phyloP scores from a whole-genome alignment of 768 basidiomycete genomes.

The Polyporus arcularius region DNA sequence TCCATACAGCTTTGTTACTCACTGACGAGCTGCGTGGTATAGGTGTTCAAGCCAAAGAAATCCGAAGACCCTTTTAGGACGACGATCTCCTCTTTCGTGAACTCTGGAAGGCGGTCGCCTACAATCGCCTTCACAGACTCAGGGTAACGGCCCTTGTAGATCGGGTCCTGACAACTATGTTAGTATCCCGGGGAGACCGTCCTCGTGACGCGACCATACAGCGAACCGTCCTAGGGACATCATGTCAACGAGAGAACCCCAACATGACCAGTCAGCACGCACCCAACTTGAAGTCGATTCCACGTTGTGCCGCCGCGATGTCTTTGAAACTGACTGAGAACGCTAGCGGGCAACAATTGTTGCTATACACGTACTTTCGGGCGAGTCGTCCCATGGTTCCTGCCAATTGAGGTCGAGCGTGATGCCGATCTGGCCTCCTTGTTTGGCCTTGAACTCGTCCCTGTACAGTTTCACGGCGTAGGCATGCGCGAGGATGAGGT shows the following conservation, averaged over 20 bases:
- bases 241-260: not conserved
- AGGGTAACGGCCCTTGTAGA: constrained; percentile 75
- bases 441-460: constrained; percentile 61
- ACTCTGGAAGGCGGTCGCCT: constrained; percentile 58
- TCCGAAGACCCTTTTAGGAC: constrained; percentile 67
- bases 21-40: constrained; percentile 67
- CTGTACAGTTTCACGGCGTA: constrained; percentile 67
- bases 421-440: constrained; percentile 72
- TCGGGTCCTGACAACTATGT: constrained; percentile 48
- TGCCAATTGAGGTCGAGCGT: constrained; percentile 79
- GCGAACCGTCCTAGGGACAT: constrained; percentile 13
- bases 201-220: not conserved
- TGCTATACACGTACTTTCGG: constrained; percentile 56
- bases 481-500: constrained; percentile 69
- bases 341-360: not conserved
- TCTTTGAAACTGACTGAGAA: constrained; percentile 26
- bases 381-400: constrained; percentile 68
- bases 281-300: constrained; percentile 45
- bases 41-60: constrained; percentile 75
- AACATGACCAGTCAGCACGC: constrained; percentile 7
- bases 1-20: constrained; percentile 18
- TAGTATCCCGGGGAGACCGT: not conserved
- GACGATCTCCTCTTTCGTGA: constrained; percentile 54
- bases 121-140: constrained; percentile 55
- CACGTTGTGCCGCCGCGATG: constrained; percentile 41